phyloP scores from a whole-genome alignment of 305 asterid genomes.

The Caryopteris hybrid region DNA sequence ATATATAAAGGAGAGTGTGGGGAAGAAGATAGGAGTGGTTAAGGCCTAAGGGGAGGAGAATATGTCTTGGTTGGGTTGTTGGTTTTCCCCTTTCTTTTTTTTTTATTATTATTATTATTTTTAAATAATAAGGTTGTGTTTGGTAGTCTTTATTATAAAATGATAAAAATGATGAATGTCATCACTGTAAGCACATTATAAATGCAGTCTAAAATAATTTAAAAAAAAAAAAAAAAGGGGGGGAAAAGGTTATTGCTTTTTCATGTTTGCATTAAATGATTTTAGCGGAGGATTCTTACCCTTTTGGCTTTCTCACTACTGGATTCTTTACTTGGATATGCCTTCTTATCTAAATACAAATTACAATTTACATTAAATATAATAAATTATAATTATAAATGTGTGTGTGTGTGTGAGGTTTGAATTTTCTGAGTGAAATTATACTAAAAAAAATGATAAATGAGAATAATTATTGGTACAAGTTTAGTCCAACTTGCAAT shows the following conservation, averaged over 20 bases:
- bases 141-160: slow-evolving; percentile 15
- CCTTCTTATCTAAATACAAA: slow-evolving; percentile 18
- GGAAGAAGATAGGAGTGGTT: slow-evolving; percentile 29
- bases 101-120: neutral
- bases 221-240: neutral
- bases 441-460: no score
- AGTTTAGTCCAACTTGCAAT: slow-evolving; percentile 14
- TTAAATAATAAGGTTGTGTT: slow-evolving; percentile 10
- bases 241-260: slow-evolving; percentile 9
- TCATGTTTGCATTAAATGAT: slow-evolving; percentile 20
- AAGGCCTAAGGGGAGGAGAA: slow-evolving; percentile 26
- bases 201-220: no score
- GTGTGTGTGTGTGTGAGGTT: no score
- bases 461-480: no score
- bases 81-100: slow-evolving; percentile 3
- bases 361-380: neutral
- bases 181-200: slow-evolving; percentile 15
- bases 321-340: slow-evolving; percentile 37
- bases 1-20: slow-evolving; percentile 10
- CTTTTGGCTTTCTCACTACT: slow-evolving; percentile 18
- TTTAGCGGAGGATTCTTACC: slow-evolving; percentile 23
- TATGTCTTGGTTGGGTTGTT: slow-evolving; percentile 36
- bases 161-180: slow-evolving; percentile 10
- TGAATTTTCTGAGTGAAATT: no score
- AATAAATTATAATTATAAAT: no score